Conservation (phyloP, 2,329 filamentous ascomycete species). For the Cytospora paraplurivora region DNA sequence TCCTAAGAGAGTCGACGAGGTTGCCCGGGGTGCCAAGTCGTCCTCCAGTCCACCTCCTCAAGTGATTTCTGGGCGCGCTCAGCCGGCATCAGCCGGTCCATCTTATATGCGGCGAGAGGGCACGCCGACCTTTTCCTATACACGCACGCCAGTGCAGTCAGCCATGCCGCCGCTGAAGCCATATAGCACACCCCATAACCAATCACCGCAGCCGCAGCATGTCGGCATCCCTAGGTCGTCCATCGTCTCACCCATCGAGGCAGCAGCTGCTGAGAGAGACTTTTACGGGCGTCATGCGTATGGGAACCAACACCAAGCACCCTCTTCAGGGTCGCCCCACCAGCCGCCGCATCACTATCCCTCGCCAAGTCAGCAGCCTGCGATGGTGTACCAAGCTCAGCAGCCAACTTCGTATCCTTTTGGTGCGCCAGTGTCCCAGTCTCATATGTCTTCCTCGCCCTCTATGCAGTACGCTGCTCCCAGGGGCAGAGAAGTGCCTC, state of each 20-base stretch:
- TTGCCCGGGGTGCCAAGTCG: slow-evolving; percentile 44
- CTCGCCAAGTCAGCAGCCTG: slow-evolving; percentile 32
- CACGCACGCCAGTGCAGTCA: slow-evolving; percentile 44
- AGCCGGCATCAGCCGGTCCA: slow-evolving; percentile 43
- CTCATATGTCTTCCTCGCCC: slow-evolving; percentile 49
- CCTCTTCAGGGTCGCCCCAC: slow-evolving; percentile 38
- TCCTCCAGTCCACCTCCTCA: slow-evolving; percentile 57
- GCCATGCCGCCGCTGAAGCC: slow-evolving; percentile 60
- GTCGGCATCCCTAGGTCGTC: slow-evolving; percentile 48
- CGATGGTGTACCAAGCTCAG: slow-evolving; percentile 33
- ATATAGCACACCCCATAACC: slow-evolving; percentile 42
- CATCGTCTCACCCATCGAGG: slow-evolving; percentile 45
- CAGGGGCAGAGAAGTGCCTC: slow-evolving; percentile 14
- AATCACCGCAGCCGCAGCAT: slow-evolving; percentile 54
- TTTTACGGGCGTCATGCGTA: slow-evolving; percentile 49
- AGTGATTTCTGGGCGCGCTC: slow-evolving; percentile 44
- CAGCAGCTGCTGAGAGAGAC: slow-evolving; percentile 47
- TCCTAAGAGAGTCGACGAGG: slow-evolving; percentile 53
- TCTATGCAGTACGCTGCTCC: slow-evolving; percentile 53
- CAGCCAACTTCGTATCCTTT: slow-evolving; percentile 49
- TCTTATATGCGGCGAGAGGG: slow-evolving; percentile 54
- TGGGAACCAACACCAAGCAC: slow-evolving; percentile 37
- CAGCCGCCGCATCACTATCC: slow-evolving; percentile 34
- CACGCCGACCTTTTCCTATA: slow-evolving; percentile 49
- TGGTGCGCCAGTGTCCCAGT: slow-evolving; percentile 46